phyloP scores from a whole-genome alignment of 2,329 filamentous ascomycete genomes.

The Alternaria triticimaculans region DNA sequence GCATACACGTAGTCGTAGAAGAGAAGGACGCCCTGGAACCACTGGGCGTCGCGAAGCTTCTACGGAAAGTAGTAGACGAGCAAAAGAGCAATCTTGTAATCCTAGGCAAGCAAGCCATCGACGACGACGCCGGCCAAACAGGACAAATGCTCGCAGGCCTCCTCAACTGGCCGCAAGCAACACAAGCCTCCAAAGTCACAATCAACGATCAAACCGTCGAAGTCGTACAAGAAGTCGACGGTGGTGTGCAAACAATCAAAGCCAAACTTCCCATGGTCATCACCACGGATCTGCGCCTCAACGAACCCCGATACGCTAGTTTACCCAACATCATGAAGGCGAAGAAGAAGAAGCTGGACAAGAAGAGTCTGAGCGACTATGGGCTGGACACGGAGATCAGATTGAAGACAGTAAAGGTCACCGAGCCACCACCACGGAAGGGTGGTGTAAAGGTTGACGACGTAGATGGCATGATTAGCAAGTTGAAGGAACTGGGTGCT shows the following conservation, averaged over 20 bases:
- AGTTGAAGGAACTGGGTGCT: slow-evolving; percentile 95
- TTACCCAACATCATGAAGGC: slow-evolving; percentile 99
- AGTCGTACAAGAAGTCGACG: slow-evolving; percentile 92
- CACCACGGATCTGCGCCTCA: slow-evolving; percentile 91
- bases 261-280: slow-evolving; percentile 90
- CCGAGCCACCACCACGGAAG: slow-evolving; percentile 85
- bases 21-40: slow-evolving; percentile 81
- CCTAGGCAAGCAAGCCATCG: slow-evolving; percentile 96
- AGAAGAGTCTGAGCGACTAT: slow-evolving; percentile 80
- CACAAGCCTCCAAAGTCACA: slow-evolving; percentile 84
- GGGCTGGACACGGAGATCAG: slow-evolving; percentile 76
- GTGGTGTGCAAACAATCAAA: slow-evolving; percentile 87
- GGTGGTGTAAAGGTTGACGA: slow-evolving; percentile 97
- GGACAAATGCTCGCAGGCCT: slow-evolving; percentile 97
- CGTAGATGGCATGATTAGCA: slow-evolving; percentile 90
- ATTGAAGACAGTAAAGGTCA: slow-evolving; percentile 88
- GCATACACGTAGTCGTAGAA: slow-evolving; percentile 72
- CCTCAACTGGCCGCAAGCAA: slow-evolving; percentile 92
- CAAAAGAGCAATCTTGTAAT: slow-evolving; percentile 92
- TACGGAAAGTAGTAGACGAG: slow-evolving; percentile 78
- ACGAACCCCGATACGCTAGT: slow-evolving; percentile 93
- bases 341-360: slow-evolving; percentile 99
- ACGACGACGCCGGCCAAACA: slow-evolving; percentile 94
- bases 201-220: slow-evolving; percentile 74
- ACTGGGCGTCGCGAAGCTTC: slow-evolving; percentile 86